Evolutionary conservation across 345 rosid genomes (phyloP).

Genomic region (Lumnitzera racemosa): DNA sequence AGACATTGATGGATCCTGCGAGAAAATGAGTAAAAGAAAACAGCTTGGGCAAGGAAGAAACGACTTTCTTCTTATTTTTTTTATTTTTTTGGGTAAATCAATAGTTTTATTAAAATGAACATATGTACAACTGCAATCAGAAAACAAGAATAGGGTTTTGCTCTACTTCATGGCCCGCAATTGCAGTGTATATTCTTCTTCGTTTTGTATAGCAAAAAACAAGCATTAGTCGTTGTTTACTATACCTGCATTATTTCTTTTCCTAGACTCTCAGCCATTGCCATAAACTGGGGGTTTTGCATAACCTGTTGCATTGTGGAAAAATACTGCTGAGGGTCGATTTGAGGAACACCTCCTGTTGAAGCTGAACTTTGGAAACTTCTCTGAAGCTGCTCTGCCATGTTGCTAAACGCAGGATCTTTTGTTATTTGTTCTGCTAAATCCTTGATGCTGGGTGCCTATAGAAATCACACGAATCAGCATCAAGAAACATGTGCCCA

Average conservation of each 20-base stretch:
- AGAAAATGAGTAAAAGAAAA: conserved; percentile 7
- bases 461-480: neutral
- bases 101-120: too few species aligned
- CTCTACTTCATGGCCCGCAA: neutral
- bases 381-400: conserved; percentile 48
- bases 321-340: conserved; percentile 40
- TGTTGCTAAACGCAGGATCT: conserved; percentile 42
- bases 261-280: conserved; percentile 49
- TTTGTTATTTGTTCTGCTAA: conserved; percentile 44
- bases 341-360: conserved; percentile 25
- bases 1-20: conserved; percentile 95
- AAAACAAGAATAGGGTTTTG: too few species aligned
- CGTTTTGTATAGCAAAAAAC: neutral
- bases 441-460: conserved; percentile 50
- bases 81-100: too few species aligned
- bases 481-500: neutral
- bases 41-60: conserved; percentile 1
- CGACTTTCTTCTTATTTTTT: too few species aligned
- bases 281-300: conserved; percentile 48
- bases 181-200: neutral
- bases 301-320: conserved; percentile 47
- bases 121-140: too few species aligned
- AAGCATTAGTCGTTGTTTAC: neutral
- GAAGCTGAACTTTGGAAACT: conserved; percentile 27
- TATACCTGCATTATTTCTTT: conserved; percentile 67